Percentiles rank a stretch among this genome's conserved stretches.
phyloP scores from a whole-genome alignment of 2,329 filamentous ascomycete genomes.

The Clarireedia monteithiana region DNA sequence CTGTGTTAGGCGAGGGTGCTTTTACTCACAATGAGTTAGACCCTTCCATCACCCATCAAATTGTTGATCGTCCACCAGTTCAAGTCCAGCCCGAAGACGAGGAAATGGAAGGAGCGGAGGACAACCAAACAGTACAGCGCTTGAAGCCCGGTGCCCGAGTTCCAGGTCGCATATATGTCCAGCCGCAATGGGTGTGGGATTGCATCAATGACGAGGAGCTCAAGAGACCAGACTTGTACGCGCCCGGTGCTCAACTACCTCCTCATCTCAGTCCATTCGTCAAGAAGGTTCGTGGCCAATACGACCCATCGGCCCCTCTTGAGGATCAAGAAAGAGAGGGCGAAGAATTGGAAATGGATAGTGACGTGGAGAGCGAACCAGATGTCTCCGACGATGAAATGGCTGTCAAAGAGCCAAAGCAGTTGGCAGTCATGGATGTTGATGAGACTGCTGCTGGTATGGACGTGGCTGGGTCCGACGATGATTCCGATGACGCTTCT shows the following conservation, averaged over 20 bases:
- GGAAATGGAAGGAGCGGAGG: conserved; percentile 43
- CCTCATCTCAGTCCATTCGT: conserved; percentile 97
- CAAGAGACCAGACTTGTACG: conserved; percentile 79
- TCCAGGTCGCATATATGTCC: conserved; percentile 86
- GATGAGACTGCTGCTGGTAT: conserved; percentile 28
- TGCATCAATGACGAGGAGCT: conserved; percentile 88
- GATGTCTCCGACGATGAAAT: conserved; percentile 33
- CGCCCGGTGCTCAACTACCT: conserved; percentile 80
- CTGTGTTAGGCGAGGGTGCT: conserved; percentile 80
- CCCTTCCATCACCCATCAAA: conserved; percentile 86
- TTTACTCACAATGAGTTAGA: conserved; percentile 88
- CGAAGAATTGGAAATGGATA: conserved; percentile 67
- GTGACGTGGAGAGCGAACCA: conserved; percentile 37
- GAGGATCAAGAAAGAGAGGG: conserved; percentile 83
- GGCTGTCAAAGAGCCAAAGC: conserved; percentile 40
- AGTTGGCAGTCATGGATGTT: conserved; percentile 20
- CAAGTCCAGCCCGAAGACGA: conserved; percentile 40
- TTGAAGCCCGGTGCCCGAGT: conserved; percentile 61
- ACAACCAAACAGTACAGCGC: conserved; percentile 55
- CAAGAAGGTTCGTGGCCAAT: conserved; percentile 75
- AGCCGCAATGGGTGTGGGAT: conserved; percentile 99
- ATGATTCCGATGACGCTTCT: conserved; percentile 33
- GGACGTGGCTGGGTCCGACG: conserved; percentile 29
- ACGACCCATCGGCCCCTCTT: conserved; percentile 81
- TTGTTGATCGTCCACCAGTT: conserved; percentile 82